Base-by-base conservation (phyloP, 2,329 filamentous ascomycete species). In the Teratosphaeria destructans region DNA sequence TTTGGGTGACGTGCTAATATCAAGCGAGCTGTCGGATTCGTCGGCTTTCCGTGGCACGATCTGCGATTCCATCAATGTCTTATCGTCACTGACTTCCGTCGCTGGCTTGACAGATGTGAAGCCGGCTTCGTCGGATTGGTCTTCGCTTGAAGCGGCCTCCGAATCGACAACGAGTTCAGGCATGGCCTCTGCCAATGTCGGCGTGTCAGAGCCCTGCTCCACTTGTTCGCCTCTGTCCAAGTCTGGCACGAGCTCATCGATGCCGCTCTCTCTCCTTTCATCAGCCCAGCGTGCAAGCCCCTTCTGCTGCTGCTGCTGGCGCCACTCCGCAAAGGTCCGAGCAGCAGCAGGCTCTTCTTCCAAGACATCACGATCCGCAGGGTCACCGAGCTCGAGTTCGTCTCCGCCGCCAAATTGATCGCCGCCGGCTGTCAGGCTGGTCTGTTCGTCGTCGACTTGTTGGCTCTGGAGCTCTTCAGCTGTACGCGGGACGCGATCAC, bases 401-500 rank as follows among this genome's bases (percentile, higher is more conserved):
- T 60, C 62, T 32, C 32, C 52, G 32, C 52, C 52, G 19, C 27
- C 52, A 19, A 54, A 54, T 11, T 54, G 52, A 19, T 54, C 52
- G 26, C 52, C 52, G 14, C 52, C 52, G 7, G 52, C 32, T n/a
- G 27, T 54, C 32, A 54, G 26, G 32, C 52, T 54, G 16, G 52
- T 54, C 23, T 54, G 52, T n/a, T 35, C 32, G 14, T 54, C 52
- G 5, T 32, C 12, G 32, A 32, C 52, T 26, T 54, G 52, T 10
- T 16, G 27, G 23, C 14, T 32, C 10, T 23, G 16, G 43, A 49
- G 43, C 43, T 49, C 43, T 49, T 49, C 16, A 19, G 76, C 76
- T 6, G 77, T 77, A 59, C 78, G 78, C 0, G 67, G 70, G 56
- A 80, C 77, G 3, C 71, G 35, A 27, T 47, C 32, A n/a, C 23